These are phyloP conservation scores for Teunomyces tritomae DNA, from an alignment of 805 yeast species.

Conservation along the genomic window DNA sequence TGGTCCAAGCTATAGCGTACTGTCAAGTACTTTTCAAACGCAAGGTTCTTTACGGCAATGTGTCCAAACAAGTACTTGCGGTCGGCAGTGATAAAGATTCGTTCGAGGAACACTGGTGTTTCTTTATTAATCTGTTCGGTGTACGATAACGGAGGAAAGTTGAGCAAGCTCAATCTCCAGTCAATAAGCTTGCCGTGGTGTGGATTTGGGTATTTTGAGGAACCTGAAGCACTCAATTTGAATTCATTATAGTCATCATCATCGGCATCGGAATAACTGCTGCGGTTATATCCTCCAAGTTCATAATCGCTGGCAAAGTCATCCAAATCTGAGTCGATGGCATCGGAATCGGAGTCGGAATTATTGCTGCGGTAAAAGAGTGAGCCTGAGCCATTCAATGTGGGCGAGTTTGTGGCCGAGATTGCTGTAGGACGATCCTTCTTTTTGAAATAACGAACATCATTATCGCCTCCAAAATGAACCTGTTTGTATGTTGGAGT, in stretches of 20 bases:
- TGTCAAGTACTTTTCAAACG: slow-evolving; percentile 64
- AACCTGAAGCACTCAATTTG: slow-evolving; percentile 12
- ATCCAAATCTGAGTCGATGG: slow-evolving; percentile 15
- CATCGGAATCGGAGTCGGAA: slow-evolving; percentile 17
- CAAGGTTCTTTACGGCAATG: slow-evolving; percentile 72
- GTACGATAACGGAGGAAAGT: slow-evolving; percentile 47
- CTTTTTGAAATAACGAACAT: slow-evolving; percentile 69
- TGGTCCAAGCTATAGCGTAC: slow-evolving; percentile 72
- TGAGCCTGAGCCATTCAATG: slow-evolving; percentile 9
- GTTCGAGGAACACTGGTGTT: slow-evolving; percentile 59
- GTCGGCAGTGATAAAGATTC: slow-evolving; percentile 57
- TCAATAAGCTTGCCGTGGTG: slow-evolving; percentile 16
- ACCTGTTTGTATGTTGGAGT: slow-evolving; percentile 70
- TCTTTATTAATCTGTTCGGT: slow-evolving; percentile 40
- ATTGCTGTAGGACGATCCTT: slow-evolving; percentile 77
- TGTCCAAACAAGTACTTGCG: slow-evolving; percentile 63
- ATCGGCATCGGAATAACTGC: slow-evolving; percentile 14
- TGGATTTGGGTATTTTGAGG: slow-evolving; percentile 21
- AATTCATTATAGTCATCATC: slow-evolving; percentile 11
- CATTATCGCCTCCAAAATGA: slow-evolving; percentile 69
- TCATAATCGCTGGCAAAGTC: slow-evolving; percentile 22
- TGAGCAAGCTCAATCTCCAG: slow-evolving; percentile 45
- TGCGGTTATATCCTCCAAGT: slow-evolving; percentile 18
- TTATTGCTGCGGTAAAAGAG: slow-evolving; percentile 6
- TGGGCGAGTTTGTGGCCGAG: slow-evolving; percentile 64